Base-by-base conservation (phyloP, 208 protist genomes). In the Crithidia thermophila region DNA sequence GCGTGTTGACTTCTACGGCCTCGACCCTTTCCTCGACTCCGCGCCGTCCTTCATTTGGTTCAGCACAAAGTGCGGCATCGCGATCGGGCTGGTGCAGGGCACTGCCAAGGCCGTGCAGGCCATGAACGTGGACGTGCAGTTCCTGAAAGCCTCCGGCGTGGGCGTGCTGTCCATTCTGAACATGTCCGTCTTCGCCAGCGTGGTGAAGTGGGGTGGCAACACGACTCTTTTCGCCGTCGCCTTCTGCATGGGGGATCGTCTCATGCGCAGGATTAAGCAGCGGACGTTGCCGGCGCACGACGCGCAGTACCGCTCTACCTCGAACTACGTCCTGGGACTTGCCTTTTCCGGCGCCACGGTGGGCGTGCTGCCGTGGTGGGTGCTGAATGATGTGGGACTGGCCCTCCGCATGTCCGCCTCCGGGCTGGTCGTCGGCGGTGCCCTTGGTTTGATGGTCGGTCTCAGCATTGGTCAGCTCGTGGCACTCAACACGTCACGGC, bases 141-240 rank as follows among this genome's bases (percentile, higher is more conserved):
- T 92, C 60, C 77, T 95, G 9, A 79, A 79, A 25, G 88, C 90
- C 50, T 94, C 87, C 11, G 87, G 87, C 20, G 81, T 93, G 2
- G 87, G 88, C 6, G 78, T 92, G 27, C 60, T 95, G 25, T 90
- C 90, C 30, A 81, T 95, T 56, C 63, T 94, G 3, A 95, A 95
- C 74, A 84, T 90, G 76, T 87, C 90, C 33, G 84, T 94, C 25
- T 78, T 91, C 51, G 83, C 87, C 14, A 85, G 75, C 42, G 84
- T 91, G 11, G 69, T 95, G 5, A 95, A 95, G 75, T 95, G 90
- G 88, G 87, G 83, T 21, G 90, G 90, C 18, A 95, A 93, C 71
- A 82, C 67, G 33, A 57, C 77, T 10, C 57, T 93, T 7, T 82
- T 92, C 49, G 75, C 83, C 21, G 43, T 55, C 14, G 87, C 87